Evolutionary conservation across 2,329 filamentous ascomycete species (phyloP).

Genomic region (Ascochyta rabiei): DNA sequence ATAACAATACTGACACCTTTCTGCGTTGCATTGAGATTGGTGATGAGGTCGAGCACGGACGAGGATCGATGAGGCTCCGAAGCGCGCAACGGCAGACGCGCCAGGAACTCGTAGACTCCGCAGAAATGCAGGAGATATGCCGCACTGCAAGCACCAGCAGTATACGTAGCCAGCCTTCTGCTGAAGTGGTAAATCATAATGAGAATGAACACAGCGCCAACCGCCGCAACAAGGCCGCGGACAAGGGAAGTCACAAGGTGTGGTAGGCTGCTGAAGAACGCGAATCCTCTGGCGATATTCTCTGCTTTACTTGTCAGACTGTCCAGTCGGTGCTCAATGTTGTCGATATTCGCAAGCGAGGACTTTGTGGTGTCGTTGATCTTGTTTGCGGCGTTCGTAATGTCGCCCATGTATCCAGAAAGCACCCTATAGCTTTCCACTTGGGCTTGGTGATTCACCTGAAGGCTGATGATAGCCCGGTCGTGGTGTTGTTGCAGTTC

Average conservation of each 20-base stretch:
- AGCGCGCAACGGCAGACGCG: background rate
- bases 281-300: constrained; percentile 28
- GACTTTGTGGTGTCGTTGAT: constrained; percentile 19
- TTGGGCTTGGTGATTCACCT: constrained; percentile 27
- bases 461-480: constrained; percentile 15
- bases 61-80: background rate
- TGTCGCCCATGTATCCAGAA: constrained; percentile 18
- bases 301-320: constrained; percentile 28
- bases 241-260: constrained; percentile 15
- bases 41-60: background rate
- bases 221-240: constrained; percentile 9
- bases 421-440: constrained; percentile 23
- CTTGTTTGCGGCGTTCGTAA: constrained; percentile 18
- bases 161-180: constrained; percentile 21
- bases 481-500: constrained; percentile 28
- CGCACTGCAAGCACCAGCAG: constrained; percentile 24
- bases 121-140: constrained; percentile 24
- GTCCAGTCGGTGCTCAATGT: constrained; percentile 26
- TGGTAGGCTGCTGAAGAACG: constrained; percentile 29
- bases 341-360: constrained; percentile 23
- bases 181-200: constrained; percentile 24
- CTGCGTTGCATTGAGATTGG: constrained; percentile 20
- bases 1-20: constrained; percentile 21
- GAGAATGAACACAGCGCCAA: constrained; percentile 20
- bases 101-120: constrained; percentile 23